Evolutionary conservation across 805 yeast species (phyloP), one percentile per base, ranked within the genome.

Genomic region (Clavispora asparagi): DNA sequence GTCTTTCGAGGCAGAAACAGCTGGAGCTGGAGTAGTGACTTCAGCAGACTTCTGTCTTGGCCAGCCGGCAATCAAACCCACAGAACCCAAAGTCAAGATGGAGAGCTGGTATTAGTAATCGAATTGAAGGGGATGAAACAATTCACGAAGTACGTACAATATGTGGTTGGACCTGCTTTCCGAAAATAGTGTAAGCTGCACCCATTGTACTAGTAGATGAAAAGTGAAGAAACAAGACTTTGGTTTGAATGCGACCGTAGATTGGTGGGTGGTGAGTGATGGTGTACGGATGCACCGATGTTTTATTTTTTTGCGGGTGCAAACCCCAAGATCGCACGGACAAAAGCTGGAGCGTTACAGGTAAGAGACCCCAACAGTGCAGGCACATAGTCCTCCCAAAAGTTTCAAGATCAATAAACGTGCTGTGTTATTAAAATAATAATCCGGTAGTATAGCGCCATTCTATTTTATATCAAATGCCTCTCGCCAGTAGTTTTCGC

Each of bases 401-500:
- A 19, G 23, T 19, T 19, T 5, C 23, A 19, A 19, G 5, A 3
- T 4, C 23, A 19, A 5, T 5, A 3, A 19, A 19, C 3, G 23
- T 19, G 23, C 23, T 5, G 23, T 27, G 9, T 27, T 11, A 27
- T 27, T 27, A 27, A 8, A 9, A 27, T 27, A 27, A n/a, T n/a
- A n/a, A n/a, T n/a, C n/a, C n/a, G n/a, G n/a, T n/a, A n/a, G n/a
- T n/a, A n/a, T n/a, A n/a, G n/a, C n/a, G n/a, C n/a, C n/a, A n/a
- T n/a, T n/a, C 16, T n/a, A 31, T 31, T 31, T 8, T 16, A 17
- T 10, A 17, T 33, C 41, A 17, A 40, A 50, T 13, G 58, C 58
- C 39, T 54, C 55, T n/a, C 58, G 41, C 85, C 86, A 83, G 58
- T 81, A 83, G 52, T 76, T 77, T 13, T 77, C 87, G 6, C 80